phyloP scores from a whole-genome alignment of 208 protist genomes.

The Wallacemonas sp. region DNA sequence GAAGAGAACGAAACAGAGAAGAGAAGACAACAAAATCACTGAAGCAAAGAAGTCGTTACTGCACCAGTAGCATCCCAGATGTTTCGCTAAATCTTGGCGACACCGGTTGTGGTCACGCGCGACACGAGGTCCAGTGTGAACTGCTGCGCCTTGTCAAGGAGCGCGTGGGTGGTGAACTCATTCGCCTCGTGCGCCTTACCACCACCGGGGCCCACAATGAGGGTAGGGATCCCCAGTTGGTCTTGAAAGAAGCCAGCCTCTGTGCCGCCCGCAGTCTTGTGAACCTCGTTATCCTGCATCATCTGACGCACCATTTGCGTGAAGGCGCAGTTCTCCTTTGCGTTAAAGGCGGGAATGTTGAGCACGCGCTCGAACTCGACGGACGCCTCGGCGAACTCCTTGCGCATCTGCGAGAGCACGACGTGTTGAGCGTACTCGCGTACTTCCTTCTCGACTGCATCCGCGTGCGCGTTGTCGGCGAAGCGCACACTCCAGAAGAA shows the following conservation, averaged over 20 bases:
- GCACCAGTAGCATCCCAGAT: too few relatives aligned
- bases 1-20: too few relatives aligned
- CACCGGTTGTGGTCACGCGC: too few relatives aligned
- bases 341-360: constrained; percentile 28
- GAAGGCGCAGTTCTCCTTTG: constrained; percentile 30
- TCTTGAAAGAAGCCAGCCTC: constrained; percentile 58
- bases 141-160: constrained; percentile 29
- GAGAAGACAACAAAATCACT: too few relatives aligned
- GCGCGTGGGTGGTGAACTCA: constrained; percentile 44
- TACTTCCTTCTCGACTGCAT: constrained; percentile 27
- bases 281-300: constrained; percentile 10
- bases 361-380: constrained; percentile 14
- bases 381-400: constrained; percentile 34
- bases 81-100: too few relatives aligned
- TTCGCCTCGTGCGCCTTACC: constrained; percentile 47
- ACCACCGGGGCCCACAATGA: constrained; percentile 47
- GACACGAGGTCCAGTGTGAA: constrained; percentile 41
- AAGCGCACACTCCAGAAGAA: neutral
- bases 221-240: constrained; percentile 36
- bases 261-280: constrained; percentile 33
- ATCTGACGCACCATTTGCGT: constrained; percentile 26
- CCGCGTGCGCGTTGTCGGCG: neutral
- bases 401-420: constrained; percentile 34
- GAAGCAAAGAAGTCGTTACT: too few relatives aligned
- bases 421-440: constrained; percentile 28